phyloP scores from a whole-genome alignment of 257 asterid genomes.

The Nicotiana sylvestris region DNA sequence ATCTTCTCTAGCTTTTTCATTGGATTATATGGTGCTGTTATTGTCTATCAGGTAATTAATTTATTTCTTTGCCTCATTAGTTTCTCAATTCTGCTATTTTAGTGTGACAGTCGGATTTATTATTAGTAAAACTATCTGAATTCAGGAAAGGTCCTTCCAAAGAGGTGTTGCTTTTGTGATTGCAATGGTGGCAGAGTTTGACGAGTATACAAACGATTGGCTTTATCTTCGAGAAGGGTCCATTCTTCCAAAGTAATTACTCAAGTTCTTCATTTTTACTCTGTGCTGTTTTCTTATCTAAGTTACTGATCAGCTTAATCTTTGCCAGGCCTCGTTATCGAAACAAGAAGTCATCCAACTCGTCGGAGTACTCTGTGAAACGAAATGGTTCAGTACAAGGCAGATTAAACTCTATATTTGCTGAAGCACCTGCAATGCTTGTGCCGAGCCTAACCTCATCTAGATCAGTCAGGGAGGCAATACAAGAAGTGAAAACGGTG shows the following conservation, averaged over 20 bases:
- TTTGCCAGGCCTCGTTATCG: conserved; percentile 75
- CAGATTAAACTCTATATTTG: conserved; percentile 30
- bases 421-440: conserved; percentile 57
- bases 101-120: neutral
- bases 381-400: conserved; percentile 41
- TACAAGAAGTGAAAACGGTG: conserved; percentile 91
- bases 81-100: neutral
- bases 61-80: neutral
- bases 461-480: conserved; percentile 78
- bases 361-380: conserved; percentile 49
- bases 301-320: conserved; percentile 21
- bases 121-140: neutral
- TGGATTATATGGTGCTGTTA: conserved; percentile 73
- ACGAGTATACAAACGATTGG: conserved; percentile 95
- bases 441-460: conserved; percentile 72
- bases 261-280: neutral
- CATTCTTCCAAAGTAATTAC: conserved; percentile 75
- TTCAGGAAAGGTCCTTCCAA: conserved; percentile 78
- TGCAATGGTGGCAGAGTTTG: conserved; percentile 95
- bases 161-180: conserved; percentile 74
- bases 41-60: conserved; percentile 82
- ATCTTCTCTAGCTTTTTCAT: conserved; percentile 73
- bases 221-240: conserved; percentile 94
- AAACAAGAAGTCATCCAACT: conserved; percentile 36
- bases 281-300: neutral